phyloP scores from a whole-genome alignment of 2,329 filamentous ascomycete genomes.

The Ascomycota sp. region DNA sequence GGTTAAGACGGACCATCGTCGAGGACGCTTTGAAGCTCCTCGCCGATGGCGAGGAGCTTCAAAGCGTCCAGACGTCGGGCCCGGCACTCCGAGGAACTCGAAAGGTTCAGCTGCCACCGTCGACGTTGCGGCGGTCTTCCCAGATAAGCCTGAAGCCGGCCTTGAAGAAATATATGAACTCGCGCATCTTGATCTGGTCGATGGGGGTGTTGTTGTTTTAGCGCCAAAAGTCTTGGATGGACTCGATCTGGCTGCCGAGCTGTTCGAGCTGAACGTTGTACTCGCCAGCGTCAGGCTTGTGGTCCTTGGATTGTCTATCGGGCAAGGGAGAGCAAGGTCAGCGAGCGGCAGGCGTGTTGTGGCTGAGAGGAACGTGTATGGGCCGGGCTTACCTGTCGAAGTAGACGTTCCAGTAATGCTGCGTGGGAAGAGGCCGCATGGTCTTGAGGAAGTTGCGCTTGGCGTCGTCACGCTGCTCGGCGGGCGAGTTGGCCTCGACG shows the following conservation, averaged over 20 bases:
- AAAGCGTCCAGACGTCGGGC: slow-evolving; percentile 64
- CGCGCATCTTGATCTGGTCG: slow-evolving; percentile 53
- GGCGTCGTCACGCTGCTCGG: slow-evolving; percentile 54
- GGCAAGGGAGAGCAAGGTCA: too few species aligned
- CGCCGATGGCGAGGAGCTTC: slow-evolving; percentile 64
- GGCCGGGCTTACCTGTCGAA: slow-evolving; percentile 31
- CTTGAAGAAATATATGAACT: slow-evolving; percentile 65
- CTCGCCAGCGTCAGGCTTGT: slow-evolving; percentile 19
- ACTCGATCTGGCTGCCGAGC: slow-evolving; percentile 48
- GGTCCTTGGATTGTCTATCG: slow-evolving; percentile 23
- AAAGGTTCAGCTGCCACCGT: slow-evolving; percentile 84
- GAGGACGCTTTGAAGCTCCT: slow-evolving; percentile 55
- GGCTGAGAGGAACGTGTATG: background rate
- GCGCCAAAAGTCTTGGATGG: slow-evolving; percentile 68
- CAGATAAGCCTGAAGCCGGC: slow-evolving; percentile 56
- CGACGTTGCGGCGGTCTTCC: slow-evolving; percentile 72
- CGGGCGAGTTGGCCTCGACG: slow-evolving; percentile 43
- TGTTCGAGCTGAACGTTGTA: slow-evolving; percentile 39
- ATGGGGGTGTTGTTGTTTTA: slow-evolving; percentile 68
- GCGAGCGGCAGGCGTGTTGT: background rate
- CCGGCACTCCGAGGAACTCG: slow-evolving; percentile 59
- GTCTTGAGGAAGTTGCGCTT: slow-evolving; percentile 69
- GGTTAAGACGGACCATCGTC: slow-evolving; percentile 32
- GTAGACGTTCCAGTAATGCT: slow-evolving; percentile 62
- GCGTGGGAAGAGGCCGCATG: slow-evolving; percentile 51